A percentile compares a stretch with the other conserved stretches of the same genome.
Conservation (phyloP, 2,329 filamentous ascomycete genomes). For the Arthroderma sp. region DNA sequence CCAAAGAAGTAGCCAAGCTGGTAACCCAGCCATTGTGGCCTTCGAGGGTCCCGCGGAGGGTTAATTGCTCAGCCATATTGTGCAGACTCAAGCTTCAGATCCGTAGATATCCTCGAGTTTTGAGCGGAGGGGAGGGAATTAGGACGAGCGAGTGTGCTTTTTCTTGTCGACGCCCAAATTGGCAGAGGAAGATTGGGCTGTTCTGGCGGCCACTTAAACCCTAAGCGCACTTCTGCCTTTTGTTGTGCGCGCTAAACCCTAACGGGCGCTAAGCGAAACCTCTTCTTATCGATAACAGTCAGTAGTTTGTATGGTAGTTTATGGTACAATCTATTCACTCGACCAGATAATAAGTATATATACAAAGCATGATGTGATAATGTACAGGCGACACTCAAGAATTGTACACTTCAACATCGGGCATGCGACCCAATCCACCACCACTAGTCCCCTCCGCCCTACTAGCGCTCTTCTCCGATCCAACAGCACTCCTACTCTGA, state of each 20-base stretch:
- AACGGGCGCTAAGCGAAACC: slow-evolving; percentile 17
- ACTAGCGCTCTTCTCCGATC: slow-evolving; percentile 27
- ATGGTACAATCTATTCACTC: neutral
- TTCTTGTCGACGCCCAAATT: slow-evolving; percentile 21
- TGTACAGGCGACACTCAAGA: slow-evolving; percentile 9
- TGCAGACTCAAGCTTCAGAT: slow-evolving; percentile 21
- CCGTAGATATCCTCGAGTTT: slow-evolving; percentile 24
- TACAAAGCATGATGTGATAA: neutral
- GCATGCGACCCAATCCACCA: slow-evolving; percentile 36
- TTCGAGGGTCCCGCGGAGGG: slow-evolving; percentile 93
- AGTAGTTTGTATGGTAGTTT: neutral
- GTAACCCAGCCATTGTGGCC: slow-evolving; percentile 99
- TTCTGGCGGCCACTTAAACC: slow-evolving; percentile 22
- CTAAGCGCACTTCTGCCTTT: slow-evolving; percentile 23
- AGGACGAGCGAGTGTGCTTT: slow-evolving; percentile 24
- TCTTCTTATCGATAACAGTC: neutral
- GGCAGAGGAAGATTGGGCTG: slow-evolving; percentile 8
- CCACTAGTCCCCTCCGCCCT: slow-evolving; percentile 27
- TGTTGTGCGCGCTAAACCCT: slow-evolving; percentile 17
- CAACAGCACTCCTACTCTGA: slow-evolving; percentile 47
- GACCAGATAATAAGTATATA: neutral
- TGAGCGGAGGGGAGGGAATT: slow-evolving; percentile 22
- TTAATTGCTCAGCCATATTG: slow-evolving; percentile 81
- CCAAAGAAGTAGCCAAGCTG: slow-evolving; percentile 92
- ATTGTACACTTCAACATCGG: slow-evolving; percentile 32